A percentile compares a stretch with the other conserved stretches of the same genome.
phyloP scores from a whole-genome alignment of 768 basidiomycete species.

The Trametes cingulata region DNA sequence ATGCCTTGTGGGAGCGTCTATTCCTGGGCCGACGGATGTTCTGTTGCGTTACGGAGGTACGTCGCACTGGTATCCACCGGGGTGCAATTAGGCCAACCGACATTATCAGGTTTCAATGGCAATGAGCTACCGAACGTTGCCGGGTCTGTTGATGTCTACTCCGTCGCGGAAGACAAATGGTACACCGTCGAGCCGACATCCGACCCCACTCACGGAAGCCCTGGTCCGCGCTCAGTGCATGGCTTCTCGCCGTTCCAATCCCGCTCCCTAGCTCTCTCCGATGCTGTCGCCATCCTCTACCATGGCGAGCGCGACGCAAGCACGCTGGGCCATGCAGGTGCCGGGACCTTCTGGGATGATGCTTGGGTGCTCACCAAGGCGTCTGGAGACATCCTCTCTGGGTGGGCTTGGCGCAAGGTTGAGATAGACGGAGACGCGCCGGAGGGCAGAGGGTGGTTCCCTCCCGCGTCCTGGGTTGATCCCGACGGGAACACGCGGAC shows the following conservation, averaged over 20 bases:
- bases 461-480: constrained; percentile 30
- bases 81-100: not conserved
- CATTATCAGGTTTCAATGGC: constrained; percentile 36
- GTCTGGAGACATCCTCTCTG: not conserved
- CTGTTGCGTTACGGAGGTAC: constrained; percentile 42
- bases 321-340: constrained; percentile 40
- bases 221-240: constrained; percentile 38
- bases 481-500: constrained; percentile 22
- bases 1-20: constrained; percentile 32
- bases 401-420: constrained; percentile 34
- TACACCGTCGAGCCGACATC: constrained; percentile 24
- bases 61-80: not conserved
- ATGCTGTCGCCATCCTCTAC: constrained; percentile 35
- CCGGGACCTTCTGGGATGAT: constrained; percentile 43
- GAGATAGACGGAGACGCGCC: constrained; percentile 26
- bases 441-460: constrained; percentile 47
- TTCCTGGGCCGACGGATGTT: constrained; percentile 20
- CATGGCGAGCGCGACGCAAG: constrained; percentile 41
- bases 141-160: constrained; percentile 38
- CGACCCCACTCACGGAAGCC: constrained; percentile 33
- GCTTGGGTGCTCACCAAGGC: constrained; percentile 36
- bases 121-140: constrained; percentile 33
- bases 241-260: constrained; percentile 35
- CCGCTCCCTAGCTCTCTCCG: not conserved
- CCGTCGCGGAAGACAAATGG: constrained; percentile 31